Percentiles rank a stretch among this genome's conserved stretches.
phyloP scores from a whole-genome alignment of 2,329 filamentous ascomycete species.

The Hymenoscyphus fructigenus region DNA sequence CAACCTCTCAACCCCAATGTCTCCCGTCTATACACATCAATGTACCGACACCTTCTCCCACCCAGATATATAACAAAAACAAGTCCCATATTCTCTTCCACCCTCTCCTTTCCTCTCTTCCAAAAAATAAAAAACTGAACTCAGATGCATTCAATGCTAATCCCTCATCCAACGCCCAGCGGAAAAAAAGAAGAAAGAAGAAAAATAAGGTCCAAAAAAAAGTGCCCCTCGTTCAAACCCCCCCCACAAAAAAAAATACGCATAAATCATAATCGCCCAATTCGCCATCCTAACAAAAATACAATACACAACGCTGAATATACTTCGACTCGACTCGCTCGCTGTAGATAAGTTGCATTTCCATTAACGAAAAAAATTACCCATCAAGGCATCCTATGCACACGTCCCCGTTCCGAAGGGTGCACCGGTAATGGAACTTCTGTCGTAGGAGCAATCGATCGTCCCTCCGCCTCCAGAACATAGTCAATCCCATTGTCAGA shows the following conservation, averaged over 20 bases:
- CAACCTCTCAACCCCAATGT: background rate
- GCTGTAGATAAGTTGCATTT: background rate
- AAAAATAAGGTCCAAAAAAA: background rate
- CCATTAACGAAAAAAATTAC: too few species aligned
- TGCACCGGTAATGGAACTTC: conserved; percentile 48
- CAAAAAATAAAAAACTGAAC: too few species aligned
- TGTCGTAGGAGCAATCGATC: conserved; percentile 52
- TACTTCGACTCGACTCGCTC: background rate
- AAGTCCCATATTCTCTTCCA: too few species aligned
- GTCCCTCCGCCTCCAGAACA: conserved; percentile 64
- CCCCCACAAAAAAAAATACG: too few species aligned
- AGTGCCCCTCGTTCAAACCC: too few species aligned
- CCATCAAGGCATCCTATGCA: conserved; percentile 6
- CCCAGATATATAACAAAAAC: background rate
- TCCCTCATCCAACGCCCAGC: background rate
- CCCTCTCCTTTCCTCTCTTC: too few species aligned
- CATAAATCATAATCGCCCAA: background rate
- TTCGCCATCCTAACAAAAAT: background rate
- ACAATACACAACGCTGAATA: background rate
- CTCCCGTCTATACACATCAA: background rate
- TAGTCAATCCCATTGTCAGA: conserved; percentile 75
- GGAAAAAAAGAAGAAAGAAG: too few species aligned
- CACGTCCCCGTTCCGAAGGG: conserved; percentile 44
- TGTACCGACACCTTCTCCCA: background rate
- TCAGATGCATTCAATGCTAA: too few species aligned